Conservation (phyloP, 495 filamentous ascomycete genomes). For the Neurospora sp. region DNA sequence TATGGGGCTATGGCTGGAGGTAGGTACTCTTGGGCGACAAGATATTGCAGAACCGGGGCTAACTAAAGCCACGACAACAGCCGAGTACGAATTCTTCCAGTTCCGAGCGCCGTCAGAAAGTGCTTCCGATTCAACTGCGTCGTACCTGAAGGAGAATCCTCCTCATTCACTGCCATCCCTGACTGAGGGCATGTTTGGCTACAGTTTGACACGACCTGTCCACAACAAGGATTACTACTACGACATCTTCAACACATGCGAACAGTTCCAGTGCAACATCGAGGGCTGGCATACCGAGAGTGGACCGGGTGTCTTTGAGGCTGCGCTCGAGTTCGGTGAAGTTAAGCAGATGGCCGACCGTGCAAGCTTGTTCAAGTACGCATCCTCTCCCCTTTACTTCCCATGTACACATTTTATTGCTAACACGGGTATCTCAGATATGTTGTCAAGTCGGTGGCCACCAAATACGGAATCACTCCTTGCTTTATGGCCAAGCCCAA, state of each 20-base stretch:
- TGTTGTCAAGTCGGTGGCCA: conserved; percentile 75
- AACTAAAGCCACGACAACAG: conserved; percentile 32
- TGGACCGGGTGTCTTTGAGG: conserved; percentile 92
- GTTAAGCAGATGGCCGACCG: conserved; percentile 81
- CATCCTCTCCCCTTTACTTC: neutral
- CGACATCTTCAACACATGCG: conserved; percentile 74
- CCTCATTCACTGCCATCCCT: conserved; percentile 60
- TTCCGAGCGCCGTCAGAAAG: conserved; percentile 58
- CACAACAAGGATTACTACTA: conserved; percentile 96
- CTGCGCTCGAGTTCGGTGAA: conserved; percentile 80
- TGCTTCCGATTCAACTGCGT: conserved; percentile 51
- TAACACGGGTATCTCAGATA: conserved; percentile 39
- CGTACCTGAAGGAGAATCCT: conserved; percentile 63
- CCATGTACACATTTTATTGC: neutral
- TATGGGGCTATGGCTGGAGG: conserved; percentile 88
- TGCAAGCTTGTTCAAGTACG: conserved; percentile 81
- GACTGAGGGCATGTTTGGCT: conserved; percentile 97
- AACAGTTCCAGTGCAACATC: conserved; percentile 69
- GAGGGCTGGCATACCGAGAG: conserved; percentile 98
- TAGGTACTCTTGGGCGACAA: conserved; percentile 29
- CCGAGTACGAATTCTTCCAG: conserved; percentile 96
- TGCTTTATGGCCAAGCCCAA: conserved; percentile 99
- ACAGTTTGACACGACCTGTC: conserved; percentile 82
- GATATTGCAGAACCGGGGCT: neutral
- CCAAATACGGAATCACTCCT: conserved; percentile 81